These are phyloP conservation scores for Backusella tuberculispora DNA, from an alignment of 192 early-diverging fungal genomes.

Conservation along the genomic window DNA sequence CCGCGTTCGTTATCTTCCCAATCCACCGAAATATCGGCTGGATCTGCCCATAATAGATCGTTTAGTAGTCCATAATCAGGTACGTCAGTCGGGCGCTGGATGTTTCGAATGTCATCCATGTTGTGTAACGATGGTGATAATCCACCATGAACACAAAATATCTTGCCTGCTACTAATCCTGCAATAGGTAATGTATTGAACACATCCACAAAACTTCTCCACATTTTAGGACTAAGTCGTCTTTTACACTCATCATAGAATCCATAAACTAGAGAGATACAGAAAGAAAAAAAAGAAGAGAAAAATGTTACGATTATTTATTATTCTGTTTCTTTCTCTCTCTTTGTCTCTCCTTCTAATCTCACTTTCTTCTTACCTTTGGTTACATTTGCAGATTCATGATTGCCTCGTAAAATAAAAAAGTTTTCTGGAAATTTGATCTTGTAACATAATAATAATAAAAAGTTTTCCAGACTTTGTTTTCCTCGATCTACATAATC, in stretches of 20 bases:
- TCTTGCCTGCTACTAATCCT: constrained; percentile 88
- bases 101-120: constrained; percentile 86
- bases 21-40: constrained; percentile 77
- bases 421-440: constrained; percentile 98
- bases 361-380: constrained; percentile 55
- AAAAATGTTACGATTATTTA: constrained; percentile 22
- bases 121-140: constrained; percentile 75
- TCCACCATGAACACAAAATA: constrained; percentile 96
- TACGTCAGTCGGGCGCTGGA: constrained; percentile 85
- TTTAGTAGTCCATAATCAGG: constrained; percentile 93
- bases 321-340: neutral
- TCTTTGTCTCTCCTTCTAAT: neutral
- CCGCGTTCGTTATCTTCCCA: constrained; percentile 96
- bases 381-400: constrained; percentile 93
- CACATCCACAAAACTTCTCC: constrained; percentile 92
- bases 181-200: constrained; percentile 96
- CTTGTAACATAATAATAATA: constrained; percentile 94
- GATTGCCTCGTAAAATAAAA: constrained; percentile 94
- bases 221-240: constrained; percentile 83
- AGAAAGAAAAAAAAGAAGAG: constrained; percentile 14
- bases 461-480: constrained; percentile 92
- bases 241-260: constrained; percentile 99
- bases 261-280: constrained; percentile 72
- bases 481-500: constrained; percentile 99
- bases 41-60: constrained; percentile 93